Base-by-base conservation (phyloP, 805 yeast species). In the Metschnikowia amazonensis region DNA sequence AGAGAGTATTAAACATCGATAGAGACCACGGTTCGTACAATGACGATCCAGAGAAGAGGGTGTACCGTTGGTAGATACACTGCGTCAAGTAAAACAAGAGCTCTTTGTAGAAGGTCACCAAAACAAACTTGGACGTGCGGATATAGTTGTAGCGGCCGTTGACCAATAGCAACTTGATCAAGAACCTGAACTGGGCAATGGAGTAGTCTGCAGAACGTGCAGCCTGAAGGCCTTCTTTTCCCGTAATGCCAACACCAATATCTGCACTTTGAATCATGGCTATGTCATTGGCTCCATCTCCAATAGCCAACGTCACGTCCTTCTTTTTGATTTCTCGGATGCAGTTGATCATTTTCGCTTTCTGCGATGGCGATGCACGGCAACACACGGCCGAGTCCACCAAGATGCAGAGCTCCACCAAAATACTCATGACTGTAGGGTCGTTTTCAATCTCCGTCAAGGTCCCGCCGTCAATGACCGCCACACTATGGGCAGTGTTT, bases 211-310 rank as follows among this genome's bases (percentile, higher is more conserved):
- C 83, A 0, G 96, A 77, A 56, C 99, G 74, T 0, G 99, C 96
- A 0, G 99, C 99, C 60, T 94, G 99, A 35, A 94, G 69, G 1
- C 99, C 99, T 66, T 94, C 99, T 56, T 85, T 86, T 30, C 99
- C 99, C 1, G 98, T 90, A 43, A 94, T 94, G 24, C 99, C 99
- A 51, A 94, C 80, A 24, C 99, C 99, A 45, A 94, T 89, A 65
- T 94, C 98, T 0, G 99, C 99, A 59, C 95, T 85, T 68, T 94
- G 97, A 50, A 94, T 94, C 99, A 94, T 94, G 1, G 99, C 98
- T 61, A 94, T 90, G 65, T 94, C 99, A 62, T 94, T 94, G 2
- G 99, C 99, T 52, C 99, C 99, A 67, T 94, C 99, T 6, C 99
- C 99, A 60, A 94, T 86, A 0, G 99, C 99, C 50, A 94, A 73